A percentile compares a stretch with the other conserved stretches of the same genome.
These are phyloP conservation scores for Chaetomium sp. DNA, from an alignment of 2,329 filamentous ascomycete genomes.

Conservation along the genomic window DNA sequence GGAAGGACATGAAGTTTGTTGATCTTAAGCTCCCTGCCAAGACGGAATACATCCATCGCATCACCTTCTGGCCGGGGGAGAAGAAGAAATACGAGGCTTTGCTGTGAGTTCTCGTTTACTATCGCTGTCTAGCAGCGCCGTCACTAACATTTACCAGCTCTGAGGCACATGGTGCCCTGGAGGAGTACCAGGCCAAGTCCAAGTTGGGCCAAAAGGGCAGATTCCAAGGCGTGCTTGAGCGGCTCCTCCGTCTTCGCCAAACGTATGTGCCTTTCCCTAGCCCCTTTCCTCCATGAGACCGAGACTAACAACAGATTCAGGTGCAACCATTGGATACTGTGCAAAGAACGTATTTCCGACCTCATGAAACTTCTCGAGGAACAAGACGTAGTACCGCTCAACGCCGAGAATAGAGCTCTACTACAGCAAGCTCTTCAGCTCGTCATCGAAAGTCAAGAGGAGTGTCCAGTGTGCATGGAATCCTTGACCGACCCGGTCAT, in stretches of 20 bases:
- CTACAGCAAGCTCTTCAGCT: constrained; percentile 71
- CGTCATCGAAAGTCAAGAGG: constrained; percentile 72
- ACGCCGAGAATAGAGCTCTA: constrained; percentile 62
- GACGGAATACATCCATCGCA: constrained; percentile 68
- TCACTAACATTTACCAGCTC: constrained; percentile 37
- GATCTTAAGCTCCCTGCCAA: constrained; percentile 73
- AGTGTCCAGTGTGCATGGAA: constrained; percentile 78
- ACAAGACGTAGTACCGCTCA: constrained; percentile 62
- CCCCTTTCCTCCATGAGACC: constrained; percentile 4
- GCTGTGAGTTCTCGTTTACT: constrained; percentile 38
- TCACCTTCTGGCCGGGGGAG: constrained; percentile 68
- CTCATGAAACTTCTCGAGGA: constrained; percentile 63
- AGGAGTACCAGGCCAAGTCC: constrained; percentile 47
- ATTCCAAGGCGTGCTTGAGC: constrained; percentile 72
- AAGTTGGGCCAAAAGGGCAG: constrained; percentile 41
- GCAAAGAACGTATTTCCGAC: constrained; percentile 65
- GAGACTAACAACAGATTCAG: constrained; percentile 25
- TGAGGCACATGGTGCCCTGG: constrained; percentile 67
- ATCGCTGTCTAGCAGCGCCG: no score
- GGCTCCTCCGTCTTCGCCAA: constrained; percentile 75
- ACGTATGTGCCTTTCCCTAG: constrained; percentile 37
- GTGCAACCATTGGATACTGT: constrained; percentile 84
- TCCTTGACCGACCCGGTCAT: constrained; percentile 67
- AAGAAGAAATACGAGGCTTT: constrained; percentile 70
- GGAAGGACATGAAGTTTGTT: constrained; percentile 84